Percentiles rank a stretch among this genome's conserved stretches.
Evolutionary conservation across 192 early-diverging fungal genomes (phyloP).

Genomic region (Lunasporangiospora selenospora): DNA sequence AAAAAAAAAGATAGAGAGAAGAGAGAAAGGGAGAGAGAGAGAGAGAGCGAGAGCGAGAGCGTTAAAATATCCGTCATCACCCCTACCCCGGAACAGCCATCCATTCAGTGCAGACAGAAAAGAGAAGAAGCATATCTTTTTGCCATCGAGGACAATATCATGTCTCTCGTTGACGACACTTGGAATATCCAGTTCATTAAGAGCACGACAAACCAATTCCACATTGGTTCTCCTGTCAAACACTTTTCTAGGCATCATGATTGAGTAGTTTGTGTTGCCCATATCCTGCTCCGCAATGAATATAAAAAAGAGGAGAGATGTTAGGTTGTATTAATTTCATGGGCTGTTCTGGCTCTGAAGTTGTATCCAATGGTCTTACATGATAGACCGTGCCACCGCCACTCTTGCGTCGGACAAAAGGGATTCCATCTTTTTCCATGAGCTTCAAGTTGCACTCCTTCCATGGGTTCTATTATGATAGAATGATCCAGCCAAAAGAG

Average conservation of each 20-base stretch:
- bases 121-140: conserved; percentile 63
- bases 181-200: conserved; percentile 80
- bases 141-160: conserved; percentile 85
- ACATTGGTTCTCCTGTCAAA: conserved; percentile 83
- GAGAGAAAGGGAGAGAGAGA: conserved; percentile 1
- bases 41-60: not conserved
- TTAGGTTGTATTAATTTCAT: not conserved
- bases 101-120: too few species aligned
- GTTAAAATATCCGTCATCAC: conserved; percentile 11
- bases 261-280: conserved; percentile 95
- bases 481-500: not conserved
- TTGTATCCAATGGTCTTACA: conserved; percentile 48
- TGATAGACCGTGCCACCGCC: conserved; percentile 97
- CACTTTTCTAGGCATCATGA: conserved; percentile 86
- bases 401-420: conserved; percentile 86
- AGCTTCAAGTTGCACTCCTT: conserved; percentile 88
- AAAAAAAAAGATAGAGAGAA: not conserved
- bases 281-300: conserved; percentile 65
- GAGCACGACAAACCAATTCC: conserved; percentile 75
- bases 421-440: conserved; percentile 70
- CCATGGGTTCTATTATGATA: conserved; percentile 84
- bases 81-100: too few species aligned
- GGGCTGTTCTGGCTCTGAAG: not conserved
- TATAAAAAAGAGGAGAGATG: conserved; percentile 6
- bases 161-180: conserved; percentile 86